These are phyloP conservation scores for Rhizopus delemar DNA, from an alignment of 371 early-diverging fungal genomes.

Conservation along the genomic window DNA sequence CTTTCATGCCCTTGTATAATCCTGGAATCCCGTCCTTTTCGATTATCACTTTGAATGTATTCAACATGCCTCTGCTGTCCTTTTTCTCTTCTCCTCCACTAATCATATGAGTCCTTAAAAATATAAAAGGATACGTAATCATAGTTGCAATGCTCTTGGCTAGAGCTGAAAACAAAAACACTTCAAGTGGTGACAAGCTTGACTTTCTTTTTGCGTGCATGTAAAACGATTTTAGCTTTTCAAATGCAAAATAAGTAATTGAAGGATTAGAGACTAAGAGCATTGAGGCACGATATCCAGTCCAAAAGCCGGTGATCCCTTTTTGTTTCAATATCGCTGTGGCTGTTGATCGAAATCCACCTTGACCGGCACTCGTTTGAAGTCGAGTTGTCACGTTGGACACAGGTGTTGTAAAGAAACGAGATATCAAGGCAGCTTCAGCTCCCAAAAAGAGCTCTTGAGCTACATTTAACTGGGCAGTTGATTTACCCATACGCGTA, in stretches of 20 bases:
- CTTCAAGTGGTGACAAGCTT: conserved; percentile 42
- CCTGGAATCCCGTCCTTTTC: conserved; percentile 50
- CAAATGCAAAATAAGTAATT: conserved; percentile 64
- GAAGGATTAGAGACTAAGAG: conserved; percentile 62
- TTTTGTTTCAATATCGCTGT: conserved; percentile 48
- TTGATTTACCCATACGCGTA: conserved; percentile 32
- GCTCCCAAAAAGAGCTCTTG: conserved; percentile 65
- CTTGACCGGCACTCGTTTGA: conserved; percentile 47
- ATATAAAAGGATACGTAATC: conserved; percentile 63
- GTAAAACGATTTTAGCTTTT: conserved; percentile 51
- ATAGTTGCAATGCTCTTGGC: conserved; percentile 61
- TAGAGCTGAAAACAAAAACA: conserved; percentile 60
- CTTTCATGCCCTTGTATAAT: conserved; percentile 57
- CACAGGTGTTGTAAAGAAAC: conserved; percentile 62
- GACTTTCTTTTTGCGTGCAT: conserved; percentile 32
- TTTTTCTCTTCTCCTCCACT: conserved; percentile 11
- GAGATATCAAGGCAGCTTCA: conserved; percentile 60
- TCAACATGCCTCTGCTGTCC: conserved; percentile 35
- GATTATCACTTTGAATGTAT: conserved; percentile 44
- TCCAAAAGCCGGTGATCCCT: conserved; percentile 60
- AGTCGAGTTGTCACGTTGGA: conserved; percentile 59
- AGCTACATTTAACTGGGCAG: conserved; percentile 49
- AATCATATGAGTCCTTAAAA: conserved; percentile 54
- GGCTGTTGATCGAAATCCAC: conserved; percentile 26
- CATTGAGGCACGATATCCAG: conserved; percentile 62